These are phyloP conservation scores for Fomitopsis betulina DNA, from an alignment of 1,284 basidiomycete species.

Conservation along the genomic window DNA sequence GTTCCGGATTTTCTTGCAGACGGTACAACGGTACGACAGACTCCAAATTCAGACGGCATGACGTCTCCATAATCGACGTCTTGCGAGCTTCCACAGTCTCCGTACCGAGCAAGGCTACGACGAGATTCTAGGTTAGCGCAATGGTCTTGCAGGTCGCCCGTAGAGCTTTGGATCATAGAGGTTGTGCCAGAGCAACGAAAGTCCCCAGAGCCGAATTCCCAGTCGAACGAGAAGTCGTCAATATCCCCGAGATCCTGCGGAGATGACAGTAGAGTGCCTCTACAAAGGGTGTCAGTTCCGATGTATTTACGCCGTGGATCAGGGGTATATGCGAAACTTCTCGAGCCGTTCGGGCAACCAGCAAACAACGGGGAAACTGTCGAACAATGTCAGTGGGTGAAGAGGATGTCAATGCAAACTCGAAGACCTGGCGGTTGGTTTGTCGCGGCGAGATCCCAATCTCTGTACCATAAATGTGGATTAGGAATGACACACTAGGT, in stretches of 20 bases:
- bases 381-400: background rate
- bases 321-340: background rate
- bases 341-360: background rate
- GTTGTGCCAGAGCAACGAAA: background rate
- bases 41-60: slow-evolving; percentile 11
- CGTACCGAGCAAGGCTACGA: background rate
- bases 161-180: background rate
- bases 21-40: background rate
- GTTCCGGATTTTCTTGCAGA: slow-evolving; percentile 12
- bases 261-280: background rate
- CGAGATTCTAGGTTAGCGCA: background rate
- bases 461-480: slow-evolving; percentile 21
- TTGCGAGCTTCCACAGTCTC: background rate
- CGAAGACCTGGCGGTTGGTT: slow-evolving; percentile 14
- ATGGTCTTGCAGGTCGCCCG: background rate
- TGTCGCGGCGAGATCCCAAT: slow-evolving; percentile 31
- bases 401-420: background rate
- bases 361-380: background rate
- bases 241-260: background rate
- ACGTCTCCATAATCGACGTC: slow-evolving; percentile 3
- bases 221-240: slow-evolving; percentile 7
- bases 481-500: background rate
- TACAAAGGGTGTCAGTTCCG: background rate
- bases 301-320: background rate
- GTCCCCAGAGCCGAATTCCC: background rate